Base-by-base conservation (phyloP, 2,329 filamentous ascomycete species). In the Trichoderma sp. region DNA sequence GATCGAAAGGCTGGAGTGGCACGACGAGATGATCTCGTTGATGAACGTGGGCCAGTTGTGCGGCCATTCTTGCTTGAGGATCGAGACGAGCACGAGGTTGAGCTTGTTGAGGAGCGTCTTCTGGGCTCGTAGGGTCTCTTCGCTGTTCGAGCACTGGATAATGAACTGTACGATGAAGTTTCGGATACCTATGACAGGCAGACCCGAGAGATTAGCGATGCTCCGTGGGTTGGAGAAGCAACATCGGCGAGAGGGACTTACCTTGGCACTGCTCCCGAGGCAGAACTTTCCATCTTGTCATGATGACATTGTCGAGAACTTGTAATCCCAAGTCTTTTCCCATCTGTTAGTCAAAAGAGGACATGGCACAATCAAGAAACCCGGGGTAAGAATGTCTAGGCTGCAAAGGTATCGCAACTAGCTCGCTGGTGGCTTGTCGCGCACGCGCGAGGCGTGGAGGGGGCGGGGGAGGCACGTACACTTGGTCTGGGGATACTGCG, bases 31-130 rank as follows among this genome's bases (percentile, higher is more conserved):
- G 78, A 99, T 99, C 82, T 99, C 95, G 83, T 98, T 98, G 85
- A 99, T 98, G 79, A 99, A 99, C 21, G 93, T 97, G 12, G 96
- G 95, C 95, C 96, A 99, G 83, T 99, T 96, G 80, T 98, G 94
- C 65, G 95, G 95, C 95, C 95, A 99, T 80, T 99, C 95, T 80
- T 99, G 95, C 84, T 99, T 99, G 75, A 99, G 83, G 69, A 99
- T 94, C 65, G 93, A 97, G 72, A 99, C 92, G 69, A 99, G 90
- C 66, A 98, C 94, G 73, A 99, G 86, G 75, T 99, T 99, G 68
- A 99, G 88, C 83, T 99, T 99, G 85, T 98, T 98, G 75, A 99
- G 83, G 67, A 99, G 87, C 41, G 93, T 93, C 75, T 91, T 90
- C 79, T 98, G 90, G 72, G 86, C 82, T 77, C 89, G 90, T 71